Base-by-base conservation (phyloP, 2,329 filamentous ascomycete species). In the Metarhizium robertsii region DNA sequence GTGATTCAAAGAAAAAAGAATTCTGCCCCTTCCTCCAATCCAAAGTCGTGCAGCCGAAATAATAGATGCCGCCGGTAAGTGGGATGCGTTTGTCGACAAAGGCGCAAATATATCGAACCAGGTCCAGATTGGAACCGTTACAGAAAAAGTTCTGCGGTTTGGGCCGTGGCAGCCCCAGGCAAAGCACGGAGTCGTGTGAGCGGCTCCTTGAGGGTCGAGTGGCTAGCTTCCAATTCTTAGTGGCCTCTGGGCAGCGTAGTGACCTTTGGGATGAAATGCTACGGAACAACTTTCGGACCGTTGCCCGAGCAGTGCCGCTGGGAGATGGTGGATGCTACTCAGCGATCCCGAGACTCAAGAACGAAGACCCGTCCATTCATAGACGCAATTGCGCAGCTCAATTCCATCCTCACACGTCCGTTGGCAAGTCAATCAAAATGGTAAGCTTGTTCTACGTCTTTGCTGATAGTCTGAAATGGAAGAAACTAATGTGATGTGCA, bases 401-500 rank as follows among this genome's bases (percentile, higher is more conserved):
- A 36, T 30, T 55, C 16, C 40, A 14, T 49, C 25, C 30, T 55
- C 53, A 25, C 32, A 62, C 67, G 60, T 67, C 68, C 67, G 63
- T 69, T 69, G 66, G 67, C 60, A 67, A 61, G 54, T 61, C 57
- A 63, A 70, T 72, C 73, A 83, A 78, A 67, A 85, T 85, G 82
- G 82, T 84, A 70, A 66, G 76, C 8, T 65, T 18, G 2, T 1
- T 14, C 20, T 4, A 1, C 6, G 36, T 13, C 10, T 1, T 7
- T 30, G 11, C 25, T 6, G 4, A 8, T 8, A 10, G 45, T 34
- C 30, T 48, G 34, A 30, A 10, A 16, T 20, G 7, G 5, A 7
- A 34, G n/a, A 47, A 18, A 18, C 53, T 57, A 45, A 57, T 25
- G 1, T 11, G 18, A 11, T 14, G n/a, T n/a, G 16, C 16, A 43